Conservation (phyloP, 2,329 filamentous ascomycete species). For the Neurospora sp. region DNA sequence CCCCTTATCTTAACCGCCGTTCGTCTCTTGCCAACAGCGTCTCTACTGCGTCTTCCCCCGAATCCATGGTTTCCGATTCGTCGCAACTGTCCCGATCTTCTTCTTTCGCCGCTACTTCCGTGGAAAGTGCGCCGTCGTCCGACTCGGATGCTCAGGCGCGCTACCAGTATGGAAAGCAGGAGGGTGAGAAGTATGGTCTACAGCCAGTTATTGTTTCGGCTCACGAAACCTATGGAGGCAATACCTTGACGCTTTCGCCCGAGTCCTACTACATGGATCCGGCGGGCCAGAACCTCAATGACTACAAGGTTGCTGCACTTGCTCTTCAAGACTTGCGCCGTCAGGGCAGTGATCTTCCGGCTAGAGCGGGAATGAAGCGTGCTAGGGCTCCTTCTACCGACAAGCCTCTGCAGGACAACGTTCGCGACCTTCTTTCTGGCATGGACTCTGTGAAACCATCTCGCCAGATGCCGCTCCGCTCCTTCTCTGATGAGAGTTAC, state of each 20-base stretch:
- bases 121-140: constrained; percentile 49
- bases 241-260: constrained; percentile 42
- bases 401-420: constrained; percentile 53
- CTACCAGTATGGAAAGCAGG: constrained; percentile 50
- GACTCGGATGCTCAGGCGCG: constrained; percentile 53
- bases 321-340: constrained; percentile 51
- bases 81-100: constrained; percentile 53
- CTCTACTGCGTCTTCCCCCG: constrained; percentile 54
- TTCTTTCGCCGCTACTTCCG: constrained; percentile 54
- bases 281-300: constrained; percentile 40
- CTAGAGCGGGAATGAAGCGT: constrained; percentile 42
- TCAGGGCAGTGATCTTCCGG: constrained; percentile 19
- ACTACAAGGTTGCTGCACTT: constrained; percentile 38
- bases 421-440: constrained; percentile 48
- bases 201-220: constrained; percentile 45
- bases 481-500: constrained; percentile 37
- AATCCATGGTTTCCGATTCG: constrained; percentile 57
- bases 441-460: constrained; percentile 22
- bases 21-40: constrained; percentile 54
- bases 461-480: constrained; percentile 29
- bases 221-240: constrained; percentile 45
- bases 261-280: constrained; percentile 43
- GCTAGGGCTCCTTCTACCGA: constrained; percentile 50
- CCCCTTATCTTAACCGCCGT: constrained; percentile 44
- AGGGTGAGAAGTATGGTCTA: constrained; percentile 44